Base-by-base conservation (phyloP, 257 asterid species). In the Solanum verrucosum region DNA sequence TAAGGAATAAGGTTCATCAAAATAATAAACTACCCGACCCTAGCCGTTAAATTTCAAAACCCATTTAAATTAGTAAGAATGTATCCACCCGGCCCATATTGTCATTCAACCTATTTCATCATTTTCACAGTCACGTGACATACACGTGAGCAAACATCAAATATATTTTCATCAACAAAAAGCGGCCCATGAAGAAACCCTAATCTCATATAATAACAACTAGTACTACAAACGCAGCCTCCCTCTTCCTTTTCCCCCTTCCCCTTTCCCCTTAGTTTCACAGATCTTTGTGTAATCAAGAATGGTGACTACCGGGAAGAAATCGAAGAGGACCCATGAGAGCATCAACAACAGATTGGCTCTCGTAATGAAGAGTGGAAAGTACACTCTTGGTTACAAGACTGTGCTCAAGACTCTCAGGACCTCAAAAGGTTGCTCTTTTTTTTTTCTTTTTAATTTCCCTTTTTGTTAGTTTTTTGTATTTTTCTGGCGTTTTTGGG, bases 281-380 rank as follows among this genome's bases (percentile, higher is more conserved):
- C 25, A 46, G 23, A 16, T 7, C 38, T 35, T 35, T 4, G 29
- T 35, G 21, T 44, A 20, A 56, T 56, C 67, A 56, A 56, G 5
- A 56, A 75, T 70, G 40, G 46, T 11, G 60, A 83, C 77, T 92
- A 9, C 68, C 7, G 85, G 85, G 68, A 81, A 81, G 85, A 81
- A 81, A 81, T 44, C 85, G 95, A 95, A 95, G 95, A 95, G 93
- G 97, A 93, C 95, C 6, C 98, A 94, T 88, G 98, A 95, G 93
- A 93, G 94, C 90, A 94, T 94, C 23, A 94, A 93, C 95, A 94
- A 91, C 89, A 92, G 97, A 90, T 77, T 94, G 81, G 96, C 96
- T 84, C 94, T 95, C 78, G 98, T 95, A 84, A 92, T 95, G 96
- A 95, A 95, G 96, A 95, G 98, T 88, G 98, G 98, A 1, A 95